phyloP scores from a whole-genome alignment of 1,284 basidiomycete species.

The Schizophyllum commune region DNA sequence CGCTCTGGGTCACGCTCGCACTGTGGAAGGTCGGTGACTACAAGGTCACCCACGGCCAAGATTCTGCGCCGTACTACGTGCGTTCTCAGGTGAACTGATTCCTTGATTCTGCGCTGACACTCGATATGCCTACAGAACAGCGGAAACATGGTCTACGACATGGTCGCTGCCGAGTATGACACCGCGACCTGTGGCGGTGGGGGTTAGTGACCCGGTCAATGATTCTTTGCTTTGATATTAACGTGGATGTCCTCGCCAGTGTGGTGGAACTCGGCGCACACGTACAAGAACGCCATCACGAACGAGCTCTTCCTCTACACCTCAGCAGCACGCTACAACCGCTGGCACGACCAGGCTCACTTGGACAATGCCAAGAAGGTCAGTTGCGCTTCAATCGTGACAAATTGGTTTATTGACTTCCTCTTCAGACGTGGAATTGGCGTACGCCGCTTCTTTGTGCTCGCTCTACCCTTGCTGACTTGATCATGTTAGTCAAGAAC shows the following conservation, averaged over 20 bases:
- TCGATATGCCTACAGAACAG: constrained; percentile 21
- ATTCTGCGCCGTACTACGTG: constrained; percentile 30
- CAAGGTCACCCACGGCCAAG: constrained; percentile 27
- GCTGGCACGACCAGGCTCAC: constrained; percentile 28
- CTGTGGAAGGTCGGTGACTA: constrained; percentile 51
- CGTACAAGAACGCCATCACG: constrained; percentile 52
- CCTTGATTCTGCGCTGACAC: not conserved
- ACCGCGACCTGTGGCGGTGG: constrained; percentile 30
- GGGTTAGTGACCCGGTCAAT: constrained; percentile 18
- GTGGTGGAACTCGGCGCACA: constrained; percentile 47
- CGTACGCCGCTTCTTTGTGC: too few relatives aligned
- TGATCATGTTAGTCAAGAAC: constrained; percentile 26
- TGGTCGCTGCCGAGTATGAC: constrained; percentile 42
- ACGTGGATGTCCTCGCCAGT: constrained; percentile 21
- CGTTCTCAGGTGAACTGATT: constrained; percentile 5
- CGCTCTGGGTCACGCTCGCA: constrained; percentile 43
- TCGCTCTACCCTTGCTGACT: not conserved
- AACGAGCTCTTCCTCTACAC: constrained; percentile 46
- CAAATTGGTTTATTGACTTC: not conserved
- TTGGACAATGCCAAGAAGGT: constrained; percentile 41
- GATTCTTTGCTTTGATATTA: too few relatives aligned
- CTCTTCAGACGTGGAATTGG: too few relatives aligned
- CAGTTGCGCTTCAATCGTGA: too few relatives aligned
- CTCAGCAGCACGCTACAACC: constrained; percentile 38
- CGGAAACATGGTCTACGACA: constrained; percentile 38